Evolutionary conservation across 192 early-diverging fungal species (phyloP).

Genomic region (Cladochytrium replicatum): DNA sequence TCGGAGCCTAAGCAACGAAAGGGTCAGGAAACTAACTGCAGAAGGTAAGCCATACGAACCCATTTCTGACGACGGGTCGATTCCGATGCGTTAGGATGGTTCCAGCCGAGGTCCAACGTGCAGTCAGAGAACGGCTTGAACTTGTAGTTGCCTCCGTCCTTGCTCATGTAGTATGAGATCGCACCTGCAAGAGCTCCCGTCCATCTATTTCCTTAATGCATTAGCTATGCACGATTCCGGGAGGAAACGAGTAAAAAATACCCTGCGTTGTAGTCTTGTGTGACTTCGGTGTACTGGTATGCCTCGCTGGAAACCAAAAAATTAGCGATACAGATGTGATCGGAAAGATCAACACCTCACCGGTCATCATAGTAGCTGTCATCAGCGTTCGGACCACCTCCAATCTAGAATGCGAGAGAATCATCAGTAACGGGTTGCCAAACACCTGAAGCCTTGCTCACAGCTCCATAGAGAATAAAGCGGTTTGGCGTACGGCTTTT

Average conservation of each 20-base stretch:
- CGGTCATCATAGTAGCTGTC: conserved; percentile 18
- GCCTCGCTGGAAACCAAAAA: no score
- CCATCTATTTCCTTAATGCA: no score
- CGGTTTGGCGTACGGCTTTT: conserved; percentile 24
- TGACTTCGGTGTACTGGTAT: conserved; percentile 23
- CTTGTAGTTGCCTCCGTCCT: conserved; percentile 1
- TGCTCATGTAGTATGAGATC: conserved; percentile 16
- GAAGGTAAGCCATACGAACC: no score
- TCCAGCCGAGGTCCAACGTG: conserved; percentile 17
- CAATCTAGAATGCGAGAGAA: no score
- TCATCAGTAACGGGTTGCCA: no score
- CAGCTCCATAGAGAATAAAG: conserved; percentile 33
- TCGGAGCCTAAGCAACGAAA: neutral
- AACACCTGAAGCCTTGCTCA: no score
- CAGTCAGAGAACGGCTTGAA: conserved; percentile 14
- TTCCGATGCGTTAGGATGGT: conserved; percentile 10
- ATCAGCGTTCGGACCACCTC: conserved; percentile 10
- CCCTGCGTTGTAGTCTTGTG: conserved; percentile 26
- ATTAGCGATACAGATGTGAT: no score
- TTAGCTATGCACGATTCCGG: no score
- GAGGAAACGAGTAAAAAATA: no score
- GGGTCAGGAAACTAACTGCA: no score
- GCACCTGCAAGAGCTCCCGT: conserved; percentile 16
- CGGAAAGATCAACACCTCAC: no score
- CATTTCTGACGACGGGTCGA: neutral